phyloP scores from a whole-genome alignment of 2,329 filamentous ascomycete genomes.

The Beauveria caledonica region DNA sequence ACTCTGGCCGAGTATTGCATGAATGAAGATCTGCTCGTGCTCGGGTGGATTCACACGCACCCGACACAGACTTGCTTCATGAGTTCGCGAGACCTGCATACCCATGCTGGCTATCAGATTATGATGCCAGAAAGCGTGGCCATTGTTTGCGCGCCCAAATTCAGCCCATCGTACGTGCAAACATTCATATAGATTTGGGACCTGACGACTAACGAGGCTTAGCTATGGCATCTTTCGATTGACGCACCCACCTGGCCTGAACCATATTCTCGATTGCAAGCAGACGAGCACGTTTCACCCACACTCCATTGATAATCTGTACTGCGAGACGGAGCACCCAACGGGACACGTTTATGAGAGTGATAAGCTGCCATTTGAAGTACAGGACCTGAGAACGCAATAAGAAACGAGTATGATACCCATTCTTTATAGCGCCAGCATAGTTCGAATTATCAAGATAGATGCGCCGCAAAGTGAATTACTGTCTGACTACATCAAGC shows the following conservation, averaged over 20 bases:
- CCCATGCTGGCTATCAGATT: slow-evolving; percentile 86
- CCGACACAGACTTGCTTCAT: slow-evolving; percentile 96
- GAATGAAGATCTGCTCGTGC: slow-evolving; percentile 69
- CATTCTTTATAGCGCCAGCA: background rate
- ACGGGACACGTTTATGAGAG: slow-evolving; percentile 63
- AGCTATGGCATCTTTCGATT: slow-evolving; percentile 89
- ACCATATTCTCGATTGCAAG: slow-evolving; percentile 72
- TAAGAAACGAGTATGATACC: slow-evolving; percentile 4
- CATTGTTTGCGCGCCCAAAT: slow-evolving; percentile 87
- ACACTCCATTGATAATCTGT: slow-evolving; percentile 58
- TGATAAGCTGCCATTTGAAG: slow-evolving; percentile 52
- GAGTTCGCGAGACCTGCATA: slow-evolving; percentile 89
- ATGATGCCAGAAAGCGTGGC: slow-evolving; percentile 96
- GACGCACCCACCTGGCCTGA: slow-evolving; percentile 84
- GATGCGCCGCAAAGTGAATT: background rate
- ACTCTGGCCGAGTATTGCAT: slow-evolving; percentile 86
- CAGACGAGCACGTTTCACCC: slow-evolving; percentile 80
- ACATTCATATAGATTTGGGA: background rate
- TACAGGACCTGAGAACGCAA: slow-evolving; percentile 41
- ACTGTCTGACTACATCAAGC: background rate
- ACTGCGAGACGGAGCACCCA: slow-evolving; percentile 63
- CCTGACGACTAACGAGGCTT: background rate
- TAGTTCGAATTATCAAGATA: background rate
- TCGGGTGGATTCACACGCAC: slow-evolving; percentile 98
- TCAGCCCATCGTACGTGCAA: slow-evolving; percentile 59